Evolutionary conservation across 225 moss, liverwort and hornwort genomes (phyloP).

Genomic region (Pseudoscleropodium purum): DNA sequence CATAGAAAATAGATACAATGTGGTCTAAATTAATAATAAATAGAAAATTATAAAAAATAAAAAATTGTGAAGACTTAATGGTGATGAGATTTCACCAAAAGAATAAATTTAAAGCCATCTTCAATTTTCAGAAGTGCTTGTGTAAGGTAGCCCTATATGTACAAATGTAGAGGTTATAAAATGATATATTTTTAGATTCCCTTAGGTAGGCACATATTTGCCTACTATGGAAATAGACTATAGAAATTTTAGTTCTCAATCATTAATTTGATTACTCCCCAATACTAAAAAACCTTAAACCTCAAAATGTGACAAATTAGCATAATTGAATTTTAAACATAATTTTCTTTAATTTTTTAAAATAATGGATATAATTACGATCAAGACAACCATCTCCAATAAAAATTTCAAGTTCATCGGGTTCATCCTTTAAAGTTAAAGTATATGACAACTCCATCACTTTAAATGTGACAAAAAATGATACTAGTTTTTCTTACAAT

Average conservation of each 20-base stretch:
- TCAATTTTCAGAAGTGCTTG: too few relatives aligned
- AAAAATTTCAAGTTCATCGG: not conserved
- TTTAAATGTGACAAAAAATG: not conserved
- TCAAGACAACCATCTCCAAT: not conserved
- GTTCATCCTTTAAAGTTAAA: not conserved
- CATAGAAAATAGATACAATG: too few relatives aligned
- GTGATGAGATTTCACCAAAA: too few relatives aligned
- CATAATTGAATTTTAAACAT: too few relatives aligned
- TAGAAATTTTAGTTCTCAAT: not conserved
- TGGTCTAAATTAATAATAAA: too few relatives aligned
- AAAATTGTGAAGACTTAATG: too few relatives aligned
- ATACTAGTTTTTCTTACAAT: too few relatives aligned
- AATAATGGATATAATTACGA: not conserved
- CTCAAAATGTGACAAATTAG: too few relatives aligned
- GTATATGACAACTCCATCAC: rapidly evolving
- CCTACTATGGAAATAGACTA: too few relatives aligned
- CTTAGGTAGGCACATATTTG: rapidly evolving
- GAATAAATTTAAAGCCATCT: too few relatives aligned
- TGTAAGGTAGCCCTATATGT: too few relatives aligned
- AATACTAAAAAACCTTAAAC: not conserved
- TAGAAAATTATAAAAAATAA: too few relatives aligned
- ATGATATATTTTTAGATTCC: not conserved
- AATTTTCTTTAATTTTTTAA: not conserved
- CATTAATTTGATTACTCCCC: not conserved
- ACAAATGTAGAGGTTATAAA: not conserved